These are phyloP conservation scores for Leptographium galeiforme DNA, from an alignment of 2,329 filamentous ascomycete genomes.

Conservation along the genomic window DNA sequence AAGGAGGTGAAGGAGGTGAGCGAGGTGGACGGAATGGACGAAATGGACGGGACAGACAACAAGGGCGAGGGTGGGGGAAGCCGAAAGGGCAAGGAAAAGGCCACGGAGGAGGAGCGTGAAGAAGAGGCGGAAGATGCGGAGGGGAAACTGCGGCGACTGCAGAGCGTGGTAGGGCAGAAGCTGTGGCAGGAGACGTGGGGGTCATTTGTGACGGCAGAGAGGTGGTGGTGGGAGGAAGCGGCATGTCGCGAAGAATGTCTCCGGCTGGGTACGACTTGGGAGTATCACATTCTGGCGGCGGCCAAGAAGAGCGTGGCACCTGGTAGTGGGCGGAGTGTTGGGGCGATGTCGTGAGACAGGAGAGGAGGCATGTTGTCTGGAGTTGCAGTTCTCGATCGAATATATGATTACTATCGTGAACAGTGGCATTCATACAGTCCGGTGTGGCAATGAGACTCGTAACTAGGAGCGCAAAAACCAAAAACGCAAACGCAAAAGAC, in stretches of 20 bases:
- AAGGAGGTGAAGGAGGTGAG: neutral
- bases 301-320: slow-evolving; percentile 26
- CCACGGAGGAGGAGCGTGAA: neutral
- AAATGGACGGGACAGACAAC: neutral
- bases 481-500: too few species aligned
- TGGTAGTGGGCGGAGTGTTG: neutral
- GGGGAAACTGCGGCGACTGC: slow-evolving; percentile 22
- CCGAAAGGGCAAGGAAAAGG: neutral
- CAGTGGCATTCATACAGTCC: too few species aligned
- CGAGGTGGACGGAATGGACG: too few species aligned
- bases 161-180: slow-evolving; percentile 38
- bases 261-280: slow-evolving; percentile 40
- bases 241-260: slow-evolving; percentile 41
- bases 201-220: slow-evolving; percentile 29
- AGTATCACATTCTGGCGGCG: slow-evolving; percentile 43
- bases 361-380: too few species aligned
- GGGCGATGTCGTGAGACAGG: too few species aligned
- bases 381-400: too few species aligned
- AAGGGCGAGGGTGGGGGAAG: neutral
- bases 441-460: too few species aligned
- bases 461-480: too few species aligned
- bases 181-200: slow-evolving; percentile 52
- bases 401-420: too few species aligned
- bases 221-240: slow-evolving; percentile 51
- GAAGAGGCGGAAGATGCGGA: neutral